Base-by-base conservation (phyloP, 23 red algal species). In the Chondrus crispus region DNA sequence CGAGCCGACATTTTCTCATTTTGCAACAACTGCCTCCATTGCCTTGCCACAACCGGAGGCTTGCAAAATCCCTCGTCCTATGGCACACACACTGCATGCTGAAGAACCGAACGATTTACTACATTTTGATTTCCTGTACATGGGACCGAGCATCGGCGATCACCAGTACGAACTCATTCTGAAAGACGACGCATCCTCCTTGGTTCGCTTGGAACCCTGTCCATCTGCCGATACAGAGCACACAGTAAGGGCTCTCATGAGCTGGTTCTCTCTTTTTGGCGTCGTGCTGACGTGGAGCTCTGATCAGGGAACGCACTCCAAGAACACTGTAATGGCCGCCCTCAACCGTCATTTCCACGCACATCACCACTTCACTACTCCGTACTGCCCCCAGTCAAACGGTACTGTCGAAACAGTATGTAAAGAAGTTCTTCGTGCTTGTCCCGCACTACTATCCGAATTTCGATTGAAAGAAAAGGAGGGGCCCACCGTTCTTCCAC, bases 301-400 rank as follows among this genome's bases (percentile, higher is more conserved):
- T 38, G 44, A 82, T 47, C 78, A 60, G 24, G 78, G 78, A 52
- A 22, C 78, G 35, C 78, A 82, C 40, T 82, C 55, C 78, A 82
- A 82, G 40, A 58, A 53, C 30, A 29, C 26, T 22, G n/a, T 48
- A 24, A 76, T 76, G 71, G 7, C n/a, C 28, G 5, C 28, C 7
- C 43, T 76, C 28, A 76, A 43, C 43, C 4, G 4, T 24, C 28
- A 76, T 5, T 12, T 76, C n/a, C 71, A 76, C 39, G 28, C 19
- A 28, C 4, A 76, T 46, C 71, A 76, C 43, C 28, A 76, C 39
- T 76, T 76, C 39, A 76, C 71, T 26, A 72, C 41, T 20, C 11
- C 18, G 11, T 52, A 45, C 38, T 50, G 74, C 44, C 74, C 74
- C 13, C 18, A 46, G 41, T 48, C 74, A 80, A 80, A 80, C 41